Base-by-base conservation (phyloP, 208 protist genomes). In the Giardia muris region DNA sequence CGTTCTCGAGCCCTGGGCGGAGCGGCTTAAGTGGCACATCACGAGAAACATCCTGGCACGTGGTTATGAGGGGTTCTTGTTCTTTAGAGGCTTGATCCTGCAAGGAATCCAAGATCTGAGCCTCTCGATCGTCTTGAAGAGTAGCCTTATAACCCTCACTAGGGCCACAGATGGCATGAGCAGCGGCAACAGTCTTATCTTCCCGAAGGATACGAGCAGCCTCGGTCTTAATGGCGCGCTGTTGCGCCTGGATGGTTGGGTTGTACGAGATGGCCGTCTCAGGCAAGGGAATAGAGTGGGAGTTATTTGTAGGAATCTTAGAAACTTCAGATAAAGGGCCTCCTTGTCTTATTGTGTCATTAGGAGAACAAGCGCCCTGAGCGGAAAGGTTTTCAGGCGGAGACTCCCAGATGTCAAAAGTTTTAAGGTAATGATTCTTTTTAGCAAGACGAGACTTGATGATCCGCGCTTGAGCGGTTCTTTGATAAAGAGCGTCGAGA, bases 351-450 rank as follows among this genome's bases (percentile, higher is more conserved):
- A n/a, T n/a, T n/a, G n/a, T n/a, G n/a, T n/a, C n/a, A n/a, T n/a
- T n/a, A n/a, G n/a, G 57, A 76, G 30, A 76, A 30, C 57, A 39
- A 39, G 57, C 30, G 57, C 19, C 19, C 19, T 10, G 30, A 10
- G 10, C 19, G 57, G 30, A 76, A 39, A 76, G 57, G 57, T 30
- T 76, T 76, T 76, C 57, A 10, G 10, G 57, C 30, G 57, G 30
- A 76, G 57, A 39, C 57, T 76, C 57, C 57, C 57, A 76, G 57
- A 76, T 76, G 57, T 76, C 57, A 76, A 76, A 76, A 30, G 57
- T 76, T 30, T 76, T 76, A 76, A 76, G 19, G 10, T 39, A 39
- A 30, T 30, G 10, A 30, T 76, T 30, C 30, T 10, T 76, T 30
- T 76, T 76, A 10, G 10, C 30, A 10, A 39, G 57, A 10, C 30